These are phyloP conservation scores for Carallia pectinifolia DNA, from an alignment of 345 rosid genomes.

Conservation along the genomic window DNA sequence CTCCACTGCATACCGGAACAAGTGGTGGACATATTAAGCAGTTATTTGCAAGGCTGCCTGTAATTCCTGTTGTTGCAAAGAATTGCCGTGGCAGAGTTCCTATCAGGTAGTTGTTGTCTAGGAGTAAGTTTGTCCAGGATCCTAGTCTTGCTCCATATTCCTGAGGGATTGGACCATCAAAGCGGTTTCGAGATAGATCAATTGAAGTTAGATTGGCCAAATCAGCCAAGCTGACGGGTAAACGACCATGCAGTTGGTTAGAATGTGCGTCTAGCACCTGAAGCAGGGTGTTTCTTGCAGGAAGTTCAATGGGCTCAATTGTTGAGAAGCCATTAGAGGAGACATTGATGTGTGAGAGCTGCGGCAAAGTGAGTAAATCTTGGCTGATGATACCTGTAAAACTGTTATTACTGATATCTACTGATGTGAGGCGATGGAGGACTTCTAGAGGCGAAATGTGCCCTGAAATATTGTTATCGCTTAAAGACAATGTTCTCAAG, in stretches of 20 bases:
- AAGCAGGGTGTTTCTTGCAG: slow-evolving; percentile 32
- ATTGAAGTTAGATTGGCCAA: slow-evolving; percentile 34
- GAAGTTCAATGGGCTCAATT: slow-evolving; percentile 22
- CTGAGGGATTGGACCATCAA: slow-evolving; percentile 45
- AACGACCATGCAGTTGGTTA: slow-evolving; percentile 45
- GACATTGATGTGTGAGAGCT: slow-evolving; percentile 33
- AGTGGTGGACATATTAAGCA: slow-evolving; percentile 42
- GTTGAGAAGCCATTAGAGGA: slow-evolving; percentile 45
- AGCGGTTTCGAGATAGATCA: slow-evolving; percentile 45
- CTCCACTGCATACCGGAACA: slow-evolving; percentile 42
- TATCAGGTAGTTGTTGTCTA: slow-evolving; percentile 40
- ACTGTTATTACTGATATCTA: slow-evolving; percentile 54
- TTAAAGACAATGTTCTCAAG: slow-evolving; percentile 39
- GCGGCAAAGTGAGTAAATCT: slow-evolving; percentile 42
- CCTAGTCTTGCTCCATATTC: slow-evolving; percentile 40
- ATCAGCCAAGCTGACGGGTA: slow-evolving; percentile 43
- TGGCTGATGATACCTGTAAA: slow-evolving; percentile 30
- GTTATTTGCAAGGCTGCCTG: slow-evolving; percentile 56
- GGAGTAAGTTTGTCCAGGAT: slow-evolving; percentile 42
- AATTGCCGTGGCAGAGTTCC: slow-evolving; percentile 51
- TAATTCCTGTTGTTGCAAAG: slow-evolving; percentile 13
- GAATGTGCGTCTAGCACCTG: slow-evolving; percentile 42
- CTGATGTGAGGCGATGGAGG: slow-evolving; percentile 28
- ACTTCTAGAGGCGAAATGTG: slow-evolving; percentile 31
- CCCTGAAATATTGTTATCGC: slow-evolving; percentile 45